Conservation (phyloP, 2,329 filamentous ascomycete genomes). For the Thielaviopsis musarum region DNA sequence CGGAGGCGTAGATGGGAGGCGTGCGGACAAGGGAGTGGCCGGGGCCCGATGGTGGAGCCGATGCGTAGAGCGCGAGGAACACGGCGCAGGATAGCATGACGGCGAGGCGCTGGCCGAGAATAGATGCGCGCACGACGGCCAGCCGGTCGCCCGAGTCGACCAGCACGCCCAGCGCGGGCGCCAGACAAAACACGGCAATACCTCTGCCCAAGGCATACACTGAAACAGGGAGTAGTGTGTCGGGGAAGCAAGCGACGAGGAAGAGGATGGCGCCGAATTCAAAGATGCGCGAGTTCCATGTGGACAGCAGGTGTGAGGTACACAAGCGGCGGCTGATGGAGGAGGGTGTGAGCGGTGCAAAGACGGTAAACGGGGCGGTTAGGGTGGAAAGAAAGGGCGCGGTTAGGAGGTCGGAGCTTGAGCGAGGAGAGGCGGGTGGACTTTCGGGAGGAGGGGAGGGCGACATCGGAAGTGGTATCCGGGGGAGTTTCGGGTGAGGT, state of each 20-base stretch:
- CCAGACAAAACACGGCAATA: slow-evolving; percentile 38
- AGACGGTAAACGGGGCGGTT: background rate
- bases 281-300: slow-evolving; percentile 48
- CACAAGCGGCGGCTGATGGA: slow-evolving; percentile 26
- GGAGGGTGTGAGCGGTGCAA: background rate
- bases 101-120: slow-evolving; percentile 23
- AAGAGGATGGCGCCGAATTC: slow-evolving; percentile 46
- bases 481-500: too few species aligned
- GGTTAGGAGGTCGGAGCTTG: background rate
- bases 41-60: background rate
- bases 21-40: slow-evolving; percentile 5
- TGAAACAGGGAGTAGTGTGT: slow-evolving; percentile 47
- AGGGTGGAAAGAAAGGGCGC: background rate
- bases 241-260: slow-evolving; percentile 36
- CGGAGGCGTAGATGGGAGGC: background rate
- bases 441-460: too few species aligned
- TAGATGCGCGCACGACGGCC: slow-evolving; percentile 32
- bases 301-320: slow-evolving; percentile 42
- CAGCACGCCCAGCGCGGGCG: slow-evolving; percentile 37
- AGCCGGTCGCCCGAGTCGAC: slow-evolving; percentile 41
- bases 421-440: too few species aligned
- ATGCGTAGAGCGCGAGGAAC: slow-evolving; percentile 23
- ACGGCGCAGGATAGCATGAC: slow-evolving; percentile 31
- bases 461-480: too few species aligned
- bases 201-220: slow-evolving; percentile 50